Evolutionary conservation across 768 basidiomycete species (phyloP).

Genomic region (Leccinellum luteum): DNA sequence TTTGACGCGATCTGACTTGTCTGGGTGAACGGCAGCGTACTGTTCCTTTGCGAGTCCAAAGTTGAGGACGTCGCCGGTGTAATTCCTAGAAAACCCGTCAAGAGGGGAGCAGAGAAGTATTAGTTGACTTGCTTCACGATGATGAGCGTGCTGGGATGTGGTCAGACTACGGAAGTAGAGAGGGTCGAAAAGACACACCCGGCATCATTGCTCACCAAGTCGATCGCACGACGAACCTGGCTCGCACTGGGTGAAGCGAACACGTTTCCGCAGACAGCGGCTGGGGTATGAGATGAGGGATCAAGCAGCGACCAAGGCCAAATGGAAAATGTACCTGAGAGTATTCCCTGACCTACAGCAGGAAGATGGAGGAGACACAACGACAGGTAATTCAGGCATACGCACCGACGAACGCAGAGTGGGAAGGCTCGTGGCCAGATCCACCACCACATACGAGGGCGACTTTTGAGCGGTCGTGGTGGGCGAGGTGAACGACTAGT

Average conservation of each 20-base stretch:
- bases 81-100: conserved; percentile 52
- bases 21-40: conserved; percentile 66
- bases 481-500: conserved; percentile 62
- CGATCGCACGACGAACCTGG: conserved; percentile 80
- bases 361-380: background rate
- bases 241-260: conserved; percentile 89
- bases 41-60: conserved; percentile 90
- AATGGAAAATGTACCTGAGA: conserved; percentile 51
- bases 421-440: conserved; percentile 89
- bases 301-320: background rate
- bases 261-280: conserved; percentile 83
- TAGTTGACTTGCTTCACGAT: conserved; percentile 64
- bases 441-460: conserved; percentile 83
- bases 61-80: conserved; percentile 88
- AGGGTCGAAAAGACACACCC: conserved; percentile 47
- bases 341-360: conserved; percentile 64
- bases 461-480: conserved; percentile 63
- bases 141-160: conserved; percentile 60
- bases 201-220: conserved; percentile 67
- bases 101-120: background rate
- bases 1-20: conserved; percentile 62
- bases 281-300: conserved; percentile 26
- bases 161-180: background rate
- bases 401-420: conserved; percentile 85
- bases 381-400: background rate